These are phyloP conservation scores for Paramecium primaurelia DNA, from an alignment of 73 alveolate species.

Conservation along the genomic window DNA sequence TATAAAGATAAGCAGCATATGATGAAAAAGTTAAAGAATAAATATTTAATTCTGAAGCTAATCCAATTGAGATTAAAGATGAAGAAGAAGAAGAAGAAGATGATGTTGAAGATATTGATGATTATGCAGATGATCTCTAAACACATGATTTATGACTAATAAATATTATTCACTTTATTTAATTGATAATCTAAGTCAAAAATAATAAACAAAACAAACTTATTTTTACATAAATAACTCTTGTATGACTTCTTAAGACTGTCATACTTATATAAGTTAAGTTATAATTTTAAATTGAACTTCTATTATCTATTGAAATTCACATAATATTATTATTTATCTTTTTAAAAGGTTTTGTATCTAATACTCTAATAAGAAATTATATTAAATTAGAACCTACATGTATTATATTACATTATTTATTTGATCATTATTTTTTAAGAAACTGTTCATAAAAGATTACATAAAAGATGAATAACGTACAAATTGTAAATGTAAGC, in stretches of 20 bases:
- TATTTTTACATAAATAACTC: no score
- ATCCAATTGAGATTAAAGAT: background rate
- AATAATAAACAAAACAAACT: no score
- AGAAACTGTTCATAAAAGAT: background rate
- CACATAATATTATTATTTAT: no score
- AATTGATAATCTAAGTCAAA: background rate
- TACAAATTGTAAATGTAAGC: no score
- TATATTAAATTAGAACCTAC: no score
- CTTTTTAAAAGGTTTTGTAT: no score
- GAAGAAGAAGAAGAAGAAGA: slow-evolving; percentile 49
- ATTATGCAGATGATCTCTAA: slow-evolving; percentile 26
- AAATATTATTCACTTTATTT: background rate
- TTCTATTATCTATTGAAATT: no score
- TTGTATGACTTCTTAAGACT: no score
- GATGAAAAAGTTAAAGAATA: slow-evolving; percentile 25
- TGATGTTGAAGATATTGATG: slow-evolving; percentile 48
- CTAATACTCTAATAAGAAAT: background rate
- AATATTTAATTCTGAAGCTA: background rate
- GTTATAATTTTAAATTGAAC: no score
- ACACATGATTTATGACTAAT: background rate
- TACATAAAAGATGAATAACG: background rate
- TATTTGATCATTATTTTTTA: background rate
- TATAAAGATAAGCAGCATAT: background rate
- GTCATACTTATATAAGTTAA: no score
- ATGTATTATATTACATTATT: no score